Percentiles rank a stretch among this genome's conserved stretches.
phyloP scores from a whole-genome alignment of 352 stramenopile genomes.

The Globisporangium okanoganense region DNA sequence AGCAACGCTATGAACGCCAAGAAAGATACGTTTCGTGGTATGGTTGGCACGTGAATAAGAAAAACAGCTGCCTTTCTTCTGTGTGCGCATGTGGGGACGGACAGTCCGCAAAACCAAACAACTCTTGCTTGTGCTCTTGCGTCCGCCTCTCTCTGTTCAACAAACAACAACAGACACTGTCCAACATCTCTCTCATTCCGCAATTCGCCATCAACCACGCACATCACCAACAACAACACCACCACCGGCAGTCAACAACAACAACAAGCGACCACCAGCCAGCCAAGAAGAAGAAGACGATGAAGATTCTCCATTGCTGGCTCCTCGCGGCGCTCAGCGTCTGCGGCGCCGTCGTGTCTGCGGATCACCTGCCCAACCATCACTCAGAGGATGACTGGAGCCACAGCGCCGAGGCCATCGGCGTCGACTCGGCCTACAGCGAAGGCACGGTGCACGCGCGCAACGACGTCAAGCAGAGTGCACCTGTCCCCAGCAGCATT shows the following conservation, averaged over 20 bases:
- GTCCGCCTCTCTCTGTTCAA: neutral
- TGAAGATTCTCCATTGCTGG: constrained; percentile 18
- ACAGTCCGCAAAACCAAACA: neutral
- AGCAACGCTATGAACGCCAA: neutral
- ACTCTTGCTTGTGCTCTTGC: neutral
- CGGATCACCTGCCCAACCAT: neutral
- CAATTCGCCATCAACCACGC: constrained; percentile 15
- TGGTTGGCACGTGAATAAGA: neutral
- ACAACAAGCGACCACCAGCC: neutral
- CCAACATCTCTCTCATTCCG: constrained; percentile 10
- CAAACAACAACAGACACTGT: neutral
- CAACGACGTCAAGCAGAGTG: constrained; percentile 12
- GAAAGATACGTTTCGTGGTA: neutral
- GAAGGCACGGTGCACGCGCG: constrained; percentile 10
- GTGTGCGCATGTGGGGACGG: neutral
- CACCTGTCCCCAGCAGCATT: neutral
- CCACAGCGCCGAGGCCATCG: neutral
- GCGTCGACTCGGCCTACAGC: constrained; percentile 6
- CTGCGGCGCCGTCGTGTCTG: neutral
- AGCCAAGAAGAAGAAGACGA: neutral
- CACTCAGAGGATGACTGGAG: neutral
- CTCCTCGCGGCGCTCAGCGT: constrained; percentile 12
- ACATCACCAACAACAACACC: too few species aligned
- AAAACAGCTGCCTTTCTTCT: neutral
- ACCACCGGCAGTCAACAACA: too few species aligned